Evolutionary conservation across 2,329 filamentous ascomycete genomes (phyloP), one percentile per base, ranked within the genome.

Genomic region (Hyphodiscus sp.): DNA sequence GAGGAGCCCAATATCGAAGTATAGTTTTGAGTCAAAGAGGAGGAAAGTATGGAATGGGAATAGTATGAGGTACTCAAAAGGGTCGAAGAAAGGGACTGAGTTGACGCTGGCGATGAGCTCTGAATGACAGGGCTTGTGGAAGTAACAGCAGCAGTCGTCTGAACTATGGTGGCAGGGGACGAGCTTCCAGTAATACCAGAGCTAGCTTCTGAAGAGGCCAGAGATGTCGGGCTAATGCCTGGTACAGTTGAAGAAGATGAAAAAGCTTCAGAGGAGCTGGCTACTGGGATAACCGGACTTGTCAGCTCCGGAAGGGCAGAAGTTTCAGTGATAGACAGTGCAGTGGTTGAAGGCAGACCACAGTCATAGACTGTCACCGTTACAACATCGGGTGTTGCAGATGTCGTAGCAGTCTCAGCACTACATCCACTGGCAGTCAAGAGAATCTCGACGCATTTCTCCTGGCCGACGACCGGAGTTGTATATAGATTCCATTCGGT

Each of bases 401-500:
- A 23, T 19, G 47, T 38, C 20, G 50, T 38, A n/a, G 46, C 15
- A n/a, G 51, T 51, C 47, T 33, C 60, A 33, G 13, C 29, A 8
- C 29, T 13, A 65, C 74, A 76, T 33, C 63, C 68, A 54, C 71
- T 70, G 0, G 74, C 71, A 23, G 65, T 67, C 42, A 82, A 66
- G 3, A 68, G 73, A 52, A 83, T 71, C 51, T 73, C 61, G 11
- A 75, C 73, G 58, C 80, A 83, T 57, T 78, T 74, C 57, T 68
- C 41, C 66, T 78, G 65, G 58, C 70, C 61, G 57, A 61, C 29
- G 62, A 72, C 66, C 4, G 73, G 69, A 41, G 65, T 56, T 10
- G 68, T 69, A 67, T 83, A 83, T 57, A 83, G 66, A 60, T 83
- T 82, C 69, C 73, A 80, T 53, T 79, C 76, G 43, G 73, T 74